phyloP scores from a whole-genome alignment of 345 rosid species.

The Triadica sebifera region DNA sequence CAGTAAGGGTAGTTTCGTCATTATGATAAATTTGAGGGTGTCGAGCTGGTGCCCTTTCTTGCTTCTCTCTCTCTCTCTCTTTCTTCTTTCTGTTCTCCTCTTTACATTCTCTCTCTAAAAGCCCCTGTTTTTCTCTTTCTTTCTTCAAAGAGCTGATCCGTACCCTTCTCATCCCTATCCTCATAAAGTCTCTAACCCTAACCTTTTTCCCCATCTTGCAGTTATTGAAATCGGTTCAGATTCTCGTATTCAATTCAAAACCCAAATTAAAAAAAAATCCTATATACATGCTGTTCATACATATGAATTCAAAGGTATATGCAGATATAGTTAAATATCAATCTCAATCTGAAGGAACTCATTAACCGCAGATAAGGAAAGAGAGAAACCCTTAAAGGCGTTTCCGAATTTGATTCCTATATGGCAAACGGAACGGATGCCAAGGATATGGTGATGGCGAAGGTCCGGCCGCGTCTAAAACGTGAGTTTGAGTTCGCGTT shows the following conservation, averaged over 20 bases:
- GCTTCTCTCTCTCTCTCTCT: too few relatives aligned
- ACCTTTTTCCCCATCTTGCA: too few relatives aligned
- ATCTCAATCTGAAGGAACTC: background rate
- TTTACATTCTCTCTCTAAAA: background rate
- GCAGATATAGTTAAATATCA: background rate
- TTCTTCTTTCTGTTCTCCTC: background rate
- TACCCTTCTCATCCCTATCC: background rate
- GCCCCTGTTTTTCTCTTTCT: background rate
- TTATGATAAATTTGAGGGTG: background rate
- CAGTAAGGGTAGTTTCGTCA: background rate
- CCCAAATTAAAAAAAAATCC: background rate
- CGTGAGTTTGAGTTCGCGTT: conserved; percentile 83
- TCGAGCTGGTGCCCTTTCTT: background rate
- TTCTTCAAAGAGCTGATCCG: background rate
- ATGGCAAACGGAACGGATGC: conserved; percentile 32
- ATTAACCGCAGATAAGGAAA: background rate
- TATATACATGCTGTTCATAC: background rate
- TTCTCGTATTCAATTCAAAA: background rate
- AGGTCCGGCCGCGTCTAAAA: conserved; percentile 72
- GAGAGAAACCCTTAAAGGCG: background rate
- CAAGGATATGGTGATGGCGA: conserved; percentile 25
- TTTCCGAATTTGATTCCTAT: background rate
- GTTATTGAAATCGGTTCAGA: background rate
- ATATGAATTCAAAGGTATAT: background rate
- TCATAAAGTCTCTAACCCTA: background rate